Base-by-base conservation (phyloP, 805 yeast species). In the Yueomyces sp. region DNA sequence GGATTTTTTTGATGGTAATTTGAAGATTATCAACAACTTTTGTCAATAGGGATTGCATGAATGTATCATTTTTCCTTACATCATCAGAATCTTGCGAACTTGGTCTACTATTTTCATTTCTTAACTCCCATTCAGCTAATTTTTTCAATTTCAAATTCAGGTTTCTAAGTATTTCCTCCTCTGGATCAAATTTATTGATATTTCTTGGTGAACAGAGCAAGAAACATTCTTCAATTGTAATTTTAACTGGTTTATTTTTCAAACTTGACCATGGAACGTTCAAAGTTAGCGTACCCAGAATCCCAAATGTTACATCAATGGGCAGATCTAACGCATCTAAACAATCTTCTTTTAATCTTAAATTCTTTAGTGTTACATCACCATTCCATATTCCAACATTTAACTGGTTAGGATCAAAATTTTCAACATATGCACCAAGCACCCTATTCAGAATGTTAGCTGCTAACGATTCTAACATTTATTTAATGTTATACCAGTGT, bases 341-440 rank as follows among this genome's bases (percentile, higher is more conserved):
- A 3, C 96, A 86, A 58, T 88, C 96, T 48, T 83, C 81, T 63
- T 85, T 86, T 46, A 92, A 68, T 45, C 80, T 73, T 48, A 94
- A 72, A 58, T 88, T 79, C 48, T 72, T 73, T 44, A 92, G 68
- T 58, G 85, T 85, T 31, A 88, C 97, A 67, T 92, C 97, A 36
- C 99, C 99, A 54, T 87, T 77, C 95, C 97, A 88, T 33, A 92
- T 87, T 4, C 97, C 98, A 44, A 92, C 88, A 53, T 92, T 88
- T 55, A 92, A 67, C 57, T 92, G 96, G 52, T 84, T 85, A 19
- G 97, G 87, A 65, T 92, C 98, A 62, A 92, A 92, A 63, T 94
- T 85, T 64, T 94, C 95, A 41, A 90, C 87, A 60, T 87, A 86
- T 1, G 66, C 56, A n/a, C 66, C 66, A 38, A 62, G 44, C 36